Evolutionary conservation across 2,329 filamentous ascomycete genomes (phyloP).

Genomic region (Fusarium circinatum): DNA sequence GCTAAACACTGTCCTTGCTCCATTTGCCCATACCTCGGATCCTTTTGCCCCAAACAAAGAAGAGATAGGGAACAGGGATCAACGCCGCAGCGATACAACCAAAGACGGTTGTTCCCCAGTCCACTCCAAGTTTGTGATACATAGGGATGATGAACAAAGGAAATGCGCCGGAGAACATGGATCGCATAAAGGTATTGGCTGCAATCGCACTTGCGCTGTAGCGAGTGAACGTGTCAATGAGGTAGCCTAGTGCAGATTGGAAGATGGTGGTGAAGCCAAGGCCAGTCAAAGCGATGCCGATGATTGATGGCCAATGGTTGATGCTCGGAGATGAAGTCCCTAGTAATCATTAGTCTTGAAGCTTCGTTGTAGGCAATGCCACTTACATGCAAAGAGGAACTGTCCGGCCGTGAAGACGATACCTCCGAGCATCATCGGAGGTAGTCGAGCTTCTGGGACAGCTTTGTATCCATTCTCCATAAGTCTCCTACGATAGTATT

Average conservation of each 20-base stretch:
- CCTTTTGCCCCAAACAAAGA: not conserved
- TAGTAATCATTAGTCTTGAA: not conserved
- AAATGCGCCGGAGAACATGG: not conserved
- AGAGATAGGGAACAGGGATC: not conserved
- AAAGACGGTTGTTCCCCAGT: slow-evolving; percentile 4
- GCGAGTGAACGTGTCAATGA: not conserved
- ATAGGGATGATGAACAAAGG: slow-evolving; percentile 2
- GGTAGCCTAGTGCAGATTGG: not conserved
- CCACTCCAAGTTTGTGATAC: not conserved
- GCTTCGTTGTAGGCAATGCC: accelerated
- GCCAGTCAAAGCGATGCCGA: not conserved
- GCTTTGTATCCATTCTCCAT: not conserved
- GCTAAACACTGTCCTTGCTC: not conserved
- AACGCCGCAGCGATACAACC: not conserved
- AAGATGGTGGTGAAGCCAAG: not conserved
- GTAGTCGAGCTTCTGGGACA: not conserved
- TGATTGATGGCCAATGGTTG: not conserved
- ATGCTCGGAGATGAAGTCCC: not conserved
- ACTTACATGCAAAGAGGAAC: not conserved
- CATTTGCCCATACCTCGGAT: not conserved
- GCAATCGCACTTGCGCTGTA: slow-evolving; percentile 1
- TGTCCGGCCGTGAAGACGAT: not conserved
- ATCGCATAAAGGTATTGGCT: slow-evolving; percentile 1
- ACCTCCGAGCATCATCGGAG: not conserved
- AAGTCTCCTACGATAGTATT: not conserved